A percentile compares a stretch with the other conserved stretches of the same genome.
phyloP scores from a whole-genome alignment of 225 moss, liverwort and hornwort genomes.

The Sphagnum contortum region DNA sequence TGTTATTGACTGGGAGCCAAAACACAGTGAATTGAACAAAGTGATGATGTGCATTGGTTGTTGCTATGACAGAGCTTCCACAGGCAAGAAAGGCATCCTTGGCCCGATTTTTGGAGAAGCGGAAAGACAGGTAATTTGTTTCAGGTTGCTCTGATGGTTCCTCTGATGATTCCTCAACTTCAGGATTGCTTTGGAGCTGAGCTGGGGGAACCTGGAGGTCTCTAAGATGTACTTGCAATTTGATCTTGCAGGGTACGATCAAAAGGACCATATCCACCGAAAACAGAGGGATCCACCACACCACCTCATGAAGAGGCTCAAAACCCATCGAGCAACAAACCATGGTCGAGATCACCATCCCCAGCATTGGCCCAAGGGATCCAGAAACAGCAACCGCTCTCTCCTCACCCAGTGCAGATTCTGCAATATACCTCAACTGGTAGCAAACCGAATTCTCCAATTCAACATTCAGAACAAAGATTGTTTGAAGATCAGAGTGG shows the following conservation, averaged over 20 bases:
- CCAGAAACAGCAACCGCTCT: slow-evolving; percentile 10
- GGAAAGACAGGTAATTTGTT: slow-evolving; percentile 63
- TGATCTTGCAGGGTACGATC: slow-evolving; percentile 9
- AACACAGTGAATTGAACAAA: too few species aligned
- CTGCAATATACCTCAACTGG: slow-evolving; percentile 13
- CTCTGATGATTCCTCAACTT: too few species aligned
- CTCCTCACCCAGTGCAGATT: slow-evolving; percentile 8
- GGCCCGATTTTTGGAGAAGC: slow-evolving; percentile 83
- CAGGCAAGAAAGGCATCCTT: slow-evolving; percentile 87
- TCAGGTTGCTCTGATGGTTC: too few species aligned
- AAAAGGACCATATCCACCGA: slow-evolving; percentile 19
- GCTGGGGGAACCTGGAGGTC: too few species aligned
- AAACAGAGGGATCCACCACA: slow-evolving; percentile 15
- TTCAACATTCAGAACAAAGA: slow-evolving; percentile 15
- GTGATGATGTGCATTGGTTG: too few species aligned
- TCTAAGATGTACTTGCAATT: too few species aligned
- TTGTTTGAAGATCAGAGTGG: slow-evolving; percentile 18
- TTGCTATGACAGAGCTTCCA: slow-evolving; percentile 36
- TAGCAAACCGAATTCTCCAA: slow-evolving; percentile 28
- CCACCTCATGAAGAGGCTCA: slow-evolving; percentile 21
- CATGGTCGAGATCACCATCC: slow-evolving; percentile 16
- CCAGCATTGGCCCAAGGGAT: slow-evolving; percentile 3
- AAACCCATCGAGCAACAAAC: slow-evolving; percentile 15
- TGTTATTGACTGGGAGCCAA: neutral
- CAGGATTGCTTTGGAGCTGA: too few species aligned